These are phyloP conservation scores for Pichia sporocuriosa DNA, from an alignment of 805 yeast species.

Conservation along the genomic window DNA sequence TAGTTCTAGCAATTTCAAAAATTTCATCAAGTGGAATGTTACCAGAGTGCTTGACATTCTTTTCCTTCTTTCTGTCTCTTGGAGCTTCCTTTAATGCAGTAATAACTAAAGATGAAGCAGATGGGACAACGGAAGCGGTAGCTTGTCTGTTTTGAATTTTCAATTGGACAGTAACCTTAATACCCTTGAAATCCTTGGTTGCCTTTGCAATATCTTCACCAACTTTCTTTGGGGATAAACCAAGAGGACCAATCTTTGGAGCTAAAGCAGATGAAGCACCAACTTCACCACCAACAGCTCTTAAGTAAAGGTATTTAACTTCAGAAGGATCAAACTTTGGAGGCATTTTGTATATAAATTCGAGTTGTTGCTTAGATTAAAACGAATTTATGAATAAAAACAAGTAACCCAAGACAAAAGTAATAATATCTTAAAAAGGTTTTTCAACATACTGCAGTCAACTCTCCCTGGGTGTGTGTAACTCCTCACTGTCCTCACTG, in stretches of 20 bases:
- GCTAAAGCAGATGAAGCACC: conserved; percentile 99
- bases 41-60: conserved; percentile 99
- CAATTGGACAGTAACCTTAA: conserved; percentile 97
- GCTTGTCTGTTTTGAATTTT: conserved; percentile 99
- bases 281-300: conserved; percentile 99
- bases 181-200: conserved; percentile 98
- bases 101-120: conserved; percentile 98
- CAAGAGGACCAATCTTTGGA: conserved; percentile 99
- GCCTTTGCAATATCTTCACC: conserved; percentile 99
- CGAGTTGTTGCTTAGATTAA: too few relatives aligned
- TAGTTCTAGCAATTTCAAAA: conserved; percentile 93
- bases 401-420: too few relatives aligned
- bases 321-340: conserved; percentile 98
- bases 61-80: conserved; percentile 99
- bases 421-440: too few relatives aligned
- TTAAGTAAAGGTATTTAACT: conserved; percentile 96
- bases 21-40: conserved; percentile 96
- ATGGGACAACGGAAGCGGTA: conserved; percentile 95
- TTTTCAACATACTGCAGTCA: too few relatives aligned
- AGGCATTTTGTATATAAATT: conserved; percentile 55
- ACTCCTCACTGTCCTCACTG: too few relatives aligned
- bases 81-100: conserved; percentile 99
- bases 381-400: too few relatives aligned
- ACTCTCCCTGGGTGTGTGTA: too few relatives aligned
- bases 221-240: conserved; percentile 99